Base-by-base conservation (phyloP, 768 basidiomycete genomes). In the Agrocybe pediades region DNA sequence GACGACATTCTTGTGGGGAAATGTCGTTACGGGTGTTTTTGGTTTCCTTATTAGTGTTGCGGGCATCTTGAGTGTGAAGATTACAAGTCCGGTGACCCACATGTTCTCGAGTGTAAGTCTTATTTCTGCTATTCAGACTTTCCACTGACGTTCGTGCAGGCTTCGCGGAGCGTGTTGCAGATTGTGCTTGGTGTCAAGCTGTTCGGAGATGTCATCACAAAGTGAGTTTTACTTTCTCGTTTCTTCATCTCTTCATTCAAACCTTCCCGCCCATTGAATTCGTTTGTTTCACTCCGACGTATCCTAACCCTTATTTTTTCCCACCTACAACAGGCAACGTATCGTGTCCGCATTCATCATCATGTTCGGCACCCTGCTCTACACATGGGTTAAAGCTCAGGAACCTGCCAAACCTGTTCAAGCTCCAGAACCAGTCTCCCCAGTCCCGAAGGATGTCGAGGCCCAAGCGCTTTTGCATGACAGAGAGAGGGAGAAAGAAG, bases 21-120 rank as follows among this genome's bases (percentile, higher is more conserved):
- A 67, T 36, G 55, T 67, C 27, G 55, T 68, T 6, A 69, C 88
- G 72, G 89, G 89, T 26, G 70, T 83, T 8, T 76, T 91, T 56
- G 91, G 90, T 0, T 92, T 90, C 75, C 69, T 92, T 55, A 88
- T 92, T 72, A 87, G 86, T 65, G 76, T 92, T 43, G 90, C 90
- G 4, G 87, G 87, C 33, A 75, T 88, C 54, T 73, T 92, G 25
- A 88, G 86, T 26, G 90, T 92, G 74, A 90, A 92, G 69, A 83
- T 92, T 60, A 92, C 90, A 2, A 89, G 87, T 19, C 91, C 91
- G 5, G 84, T 90, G 60, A 88, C 90, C 1, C 90, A 92, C 66
- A 92, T 92, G 90, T 75, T 91, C 45, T 89, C 88, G 2, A 68
- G 69, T 46, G 71, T 70, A 21, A 49, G 68, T 62, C 41, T 9